A percentile compares a stretch with the other conserved stretches of the same genome.
These are phyloP conservation scores for Trypanosoma platydactyli DNA, from an alignment of 208 protist genomes.

Conservation along the genomic window DNA sequence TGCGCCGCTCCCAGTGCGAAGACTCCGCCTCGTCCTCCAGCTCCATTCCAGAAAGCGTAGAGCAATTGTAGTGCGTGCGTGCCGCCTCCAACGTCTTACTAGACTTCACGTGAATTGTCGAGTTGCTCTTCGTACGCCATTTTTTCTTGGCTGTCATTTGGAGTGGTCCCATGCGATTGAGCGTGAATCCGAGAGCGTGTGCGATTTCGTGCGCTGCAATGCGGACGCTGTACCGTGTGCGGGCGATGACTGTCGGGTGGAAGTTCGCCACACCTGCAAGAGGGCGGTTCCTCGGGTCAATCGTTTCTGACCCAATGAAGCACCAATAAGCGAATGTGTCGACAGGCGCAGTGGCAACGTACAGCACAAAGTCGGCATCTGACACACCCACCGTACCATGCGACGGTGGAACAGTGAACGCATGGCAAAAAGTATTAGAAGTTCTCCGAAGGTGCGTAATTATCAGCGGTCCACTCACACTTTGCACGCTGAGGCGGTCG, in stretches of 20 bases:
- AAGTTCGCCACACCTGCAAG: slow-evolving; percentile 20
- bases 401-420: slow-evolving; percentile 18
- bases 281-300: not conserved
- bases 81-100: not conserved
- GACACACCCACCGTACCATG: slow-evolving; percentile 8
- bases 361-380: slow-evolving; percentile 29
- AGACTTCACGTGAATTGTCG: not conserved
- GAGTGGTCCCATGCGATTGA: not conserved
- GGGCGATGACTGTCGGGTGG: not conserved
- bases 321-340: slow-evolving; percentile 4
- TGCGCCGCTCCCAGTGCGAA: slow-evolving; percentile 35
- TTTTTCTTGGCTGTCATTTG: not conserved
- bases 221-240: not conserved
- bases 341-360: slow-evolving; percentile 21
- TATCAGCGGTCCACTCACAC: not conserved
- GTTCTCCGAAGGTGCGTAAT: not conserved
- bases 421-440: not conserved
- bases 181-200: slow-evolving; percentile 22
- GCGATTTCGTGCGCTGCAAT: slow-evolving; percentile 7
- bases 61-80: slow-evolving; percentile 4
- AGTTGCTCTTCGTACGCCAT: not conserved
- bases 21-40: slow-evolving; percentile 26
- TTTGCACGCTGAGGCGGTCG: slow-evolving; percentile 31
- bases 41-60: slow-evolving; percentile 23
- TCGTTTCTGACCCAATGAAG: not conserved